Evolutionary conservation across 2,329 filamentous ascomycete genomes (phyloP), one percentile per base, ranked within the genome.

Genomic region (Nemania serpens): DNA sequence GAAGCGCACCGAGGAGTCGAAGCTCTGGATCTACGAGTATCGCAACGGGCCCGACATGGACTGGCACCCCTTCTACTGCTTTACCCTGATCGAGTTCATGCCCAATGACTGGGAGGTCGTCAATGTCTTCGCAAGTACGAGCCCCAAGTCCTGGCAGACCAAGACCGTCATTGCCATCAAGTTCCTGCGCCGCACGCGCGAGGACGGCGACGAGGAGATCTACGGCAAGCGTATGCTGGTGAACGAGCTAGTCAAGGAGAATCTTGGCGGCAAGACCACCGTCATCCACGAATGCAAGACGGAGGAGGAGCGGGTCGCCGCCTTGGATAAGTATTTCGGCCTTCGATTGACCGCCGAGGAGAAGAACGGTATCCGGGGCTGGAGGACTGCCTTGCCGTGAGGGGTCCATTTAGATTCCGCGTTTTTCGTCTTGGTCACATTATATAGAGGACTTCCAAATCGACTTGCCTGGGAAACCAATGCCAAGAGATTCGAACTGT

Each of bases 21-120:
- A 81, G 60, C 73, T 84, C 58, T 90, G 87, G 88, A 80, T 89
- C 58, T 89, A 88, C 69, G 82, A 89, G 72, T 83, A 84, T 65
- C 80, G 83, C 29, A 80, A 84, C 62, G 73, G 75, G 4, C 45
- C 70, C 0, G 75, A 80, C 0, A 76, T 74, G 48, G 76, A 78
- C 1, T 93, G 88, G 85, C 77, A 81, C 20, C 77, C 83, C 1
- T 82, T 80, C 49, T 91, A 91, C 72, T 84, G 81, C 62, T 93
- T 92, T 72, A 81, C 82, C 1, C 85, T 89, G 62, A 77, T 82
- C 15, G 88, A 90, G 72, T 90, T 89, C 72, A 71, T 85, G 36
- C 81, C 80, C 3, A 73, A 77, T 45, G 88, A 91, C 73, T 90
- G 86, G 68, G 80, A 79, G 37, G 76, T 88, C 5, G 79, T 88